A percentile compares a stretch with the other conserved stretches of the same genome.
phyloP scores from a whole-genome alignment of 2,329 filamentous ascomycete species.

The Sphaceloma murrayae region DNA sequence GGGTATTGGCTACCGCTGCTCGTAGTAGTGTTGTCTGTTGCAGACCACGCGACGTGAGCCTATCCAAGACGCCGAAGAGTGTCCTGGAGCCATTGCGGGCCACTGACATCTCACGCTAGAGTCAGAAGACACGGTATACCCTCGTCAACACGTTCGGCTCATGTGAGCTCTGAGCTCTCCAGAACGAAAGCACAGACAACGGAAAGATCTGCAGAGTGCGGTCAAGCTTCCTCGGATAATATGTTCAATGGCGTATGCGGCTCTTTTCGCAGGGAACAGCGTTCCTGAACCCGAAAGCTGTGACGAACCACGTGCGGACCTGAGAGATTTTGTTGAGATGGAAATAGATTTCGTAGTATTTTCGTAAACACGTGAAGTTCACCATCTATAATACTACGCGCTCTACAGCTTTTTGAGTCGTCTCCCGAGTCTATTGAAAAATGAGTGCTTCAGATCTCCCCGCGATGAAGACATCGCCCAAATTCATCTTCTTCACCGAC shows the following conservation, averaged over 20 bases:
- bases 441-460: slow-evolving; percentile 32
- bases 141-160: no score
- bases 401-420: no score
- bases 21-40: background rate
- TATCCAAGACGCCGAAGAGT: background rate
- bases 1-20: background rate
- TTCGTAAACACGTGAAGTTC: no score
- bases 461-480: slow-evolving; percentile 53
- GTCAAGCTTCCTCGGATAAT: background rate
- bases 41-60: background rate
- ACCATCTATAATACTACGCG: no score
- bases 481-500: slow-evolving; percentile 97
- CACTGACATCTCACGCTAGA: background rate
- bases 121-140: no score
- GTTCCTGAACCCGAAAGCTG: slow-evolving; percentile 2
- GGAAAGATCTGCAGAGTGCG: background rate
- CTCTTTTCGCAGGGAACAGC: background rate
- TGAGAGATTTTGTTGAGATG: slow-evolving; percentile 15
- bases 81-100: slow-evolving; percentile 5
- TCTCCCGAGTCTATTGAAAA: no score
- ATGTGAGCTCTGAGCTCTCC: background rate
- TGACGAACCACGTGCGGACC: slow-evolving; percentile 1
- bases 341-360: background rate
- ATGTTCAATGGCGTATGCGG: slow-evolving; percentile 6
- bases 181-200: background rate